A percentile compares a stretch with the other conserved stretches of the same genome.
These are phyloP conservation scores for Starmerella khaoyaiensis DNA, from an alignment of 805 yeast genomes.

Conservation along the genomic window DNA sequence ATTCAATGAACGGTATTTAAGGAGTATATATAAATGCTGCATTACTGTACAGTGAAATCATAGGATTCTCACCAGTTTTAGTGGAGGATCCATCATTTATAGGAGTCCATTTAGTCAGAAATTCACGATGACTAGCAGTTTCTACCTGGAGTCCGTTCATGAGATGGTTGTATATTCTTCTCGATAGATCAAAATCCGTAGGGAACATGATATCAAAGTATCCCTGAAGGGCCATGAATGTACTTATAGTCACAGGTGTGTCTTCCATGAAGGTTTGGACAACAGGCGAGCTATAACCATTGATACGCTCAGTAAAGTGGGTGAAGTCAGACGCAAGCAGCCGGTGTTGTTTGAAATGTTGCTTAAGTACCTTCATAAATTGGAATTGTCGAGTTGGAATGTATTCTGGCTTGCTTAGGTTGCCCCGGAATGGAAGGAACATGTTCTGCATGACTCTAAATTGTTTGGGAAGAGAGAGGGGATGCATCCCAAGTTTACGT, in stretches of 20 bases:
- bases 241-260: slow-evolving; percentile 52
- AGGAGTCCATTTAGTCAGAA: slow-evolving; percentile 53
- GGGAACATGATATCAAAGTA: slow-evolving; percentile 79
- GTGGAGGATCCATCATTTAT: slow-evolving; percentile 55
- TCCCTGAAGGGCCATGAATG: slow-evolving; percentile 77
- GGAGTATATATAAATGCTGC: slow-evolving; percentile 47
- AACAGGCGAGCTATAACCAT: slow-evolving; percentile 60
- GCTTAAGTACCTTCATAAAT: slow-evolving; percentile 48
- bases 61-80: slow-evolving; percentile 69
- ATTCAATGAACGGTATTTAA: neutral
- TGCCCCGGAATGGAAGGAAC: slow-evolving; percentile 52
- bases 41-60: slow-evolving; percentile 63
- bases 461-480: slow-evolving; percentile 40
- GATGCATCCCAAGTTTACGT: slow-evolving; percentile 38
- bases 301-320: slow-evolving; percentile 29
- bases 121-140: slow-evolving; percentile 48
- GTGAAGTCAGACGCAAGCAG: slow-evolving; percentile 62
- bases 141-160: slow-evolving; percentile 38
- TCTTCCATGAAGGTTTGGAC: slow-evolving; percentile 64
- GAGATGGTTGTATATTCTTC: slow-evolving; percentile 49
- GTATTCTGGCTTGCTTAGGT: slow-evolving; percentile 58
- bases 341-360: slow-evolving; percentile 62
- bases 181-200: slow-evolving; percentile 54
- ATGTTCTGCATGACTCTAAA: slow-evolving; percentile 36
- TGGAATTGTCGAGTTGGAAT: slow-evolving; percentile 66